These are phyloP conservation scores for Orbilia ellipsospora DNA, from an alignment of 2,329 filamentous ascomycete genomes.

Conservation along the genomic window DNA sequence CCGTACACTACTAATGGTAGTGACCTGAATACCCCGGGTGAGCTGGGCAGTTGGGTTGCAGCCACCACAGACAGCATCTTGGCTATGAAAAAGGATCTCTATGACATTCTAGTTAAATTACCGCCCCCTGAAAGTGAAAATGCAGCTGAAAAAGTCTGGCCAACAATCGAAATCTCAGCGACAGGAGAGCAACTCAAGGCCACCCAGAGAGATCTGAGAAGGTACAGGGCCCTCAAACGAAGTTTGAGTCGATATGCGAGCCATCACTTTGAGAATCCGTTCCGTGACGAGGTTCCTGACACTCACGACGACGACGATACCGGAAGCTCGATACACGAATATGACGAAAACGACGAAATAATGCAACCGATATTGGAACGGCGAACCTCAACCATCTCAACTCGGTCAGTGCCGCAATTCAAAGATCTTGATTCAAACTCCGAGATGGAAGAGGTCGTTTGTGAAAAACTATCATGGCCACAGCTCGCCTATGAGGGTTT, in stretches of 20 bases:
- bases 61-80: conserved; percentile 96
- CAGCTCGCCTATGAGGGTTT: conserved; percentile 82
- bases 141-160: conserved; percentile 75
- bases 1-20: conserved; percentile 60
- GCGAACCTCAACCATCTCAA: conserved; percentile 43
- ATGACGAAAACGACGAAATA: conserved; percentile 52
- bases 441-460: conserved; percentile 65
- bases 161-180: conserved; percentile 73
- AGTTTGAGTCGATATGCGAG: conserved; percentile 65
- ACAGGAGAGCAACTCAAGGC: conserved; percentile 77
- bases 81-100: conserved; percentile 83
- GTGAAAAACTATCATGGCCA: conserved; percentile 74
- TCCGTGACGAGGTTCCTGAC: conserved; percentile 60
- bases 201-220: conserved; percentile 87
- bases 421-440: conserved; percentile 60
- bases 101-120: conserved; percentile 88
- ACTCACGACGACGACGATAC: conserved; percentile 54
- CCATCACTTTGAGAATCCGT: conserved; percentile 59
- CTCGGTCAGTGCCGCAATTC: conserved; percentile 37
- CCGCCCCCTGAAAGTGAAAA: conserved; percentile 72
- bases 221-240: conserved; percentile 76
- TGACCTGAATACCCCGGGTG: conserved; percentile 60
- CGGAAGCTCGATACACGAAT: conserved; percentile 46
- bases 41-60: conserved; percentile 79
- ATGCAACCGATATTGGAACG: conserved; percentile 48